These are phyloP conservation scores for Medicago truncatula DNA, from an alignment of 306 rosid genomes.

Conservation along the genomic window MtrunA17r5.0-ANR NC_053042.1:46042501-46043000, in stretches of 20 bases:
- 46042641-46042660: conserved; percentile 99
- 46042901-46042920: conserved; percentile 8
- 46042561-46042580: conserved; percentile 13
- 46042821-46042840: conserved; percentile 9
- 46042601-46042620: conserved; percentile 45
- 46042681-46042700: conserved; percentile 90
- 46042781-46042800: conserved; percentile 25
- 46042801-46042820: neutral
- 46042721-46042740: neutral
- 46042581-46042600: conserved; percentile 31
- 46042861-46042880: conserved; percentile 6
- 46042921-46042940: neutral
- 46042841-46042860: conserved; percentile 21
- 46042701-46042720: conserved; percentile 28
- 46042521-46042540: conserved; percentile 29
- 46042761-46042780: conserved; percentile 12
- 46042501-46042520: conserved; percentile 15
- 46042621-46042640: conserved; percentile 69
- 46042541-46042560: conserved; percentile 22
- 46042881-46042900: conserved; percentile 17
- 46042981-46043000: conserved; percentile 41
- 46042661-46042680: conserved; percentile 85
- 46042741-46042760: conserved; percentile 27
- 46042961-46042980: conserved; percentile 2
- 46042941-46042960: conserved; percentile 9